Evolutionary conservation across 2,329 filamentous ascomycete species (phyloP).

Genomic region (Epichloe brachyelytri): DNA sequence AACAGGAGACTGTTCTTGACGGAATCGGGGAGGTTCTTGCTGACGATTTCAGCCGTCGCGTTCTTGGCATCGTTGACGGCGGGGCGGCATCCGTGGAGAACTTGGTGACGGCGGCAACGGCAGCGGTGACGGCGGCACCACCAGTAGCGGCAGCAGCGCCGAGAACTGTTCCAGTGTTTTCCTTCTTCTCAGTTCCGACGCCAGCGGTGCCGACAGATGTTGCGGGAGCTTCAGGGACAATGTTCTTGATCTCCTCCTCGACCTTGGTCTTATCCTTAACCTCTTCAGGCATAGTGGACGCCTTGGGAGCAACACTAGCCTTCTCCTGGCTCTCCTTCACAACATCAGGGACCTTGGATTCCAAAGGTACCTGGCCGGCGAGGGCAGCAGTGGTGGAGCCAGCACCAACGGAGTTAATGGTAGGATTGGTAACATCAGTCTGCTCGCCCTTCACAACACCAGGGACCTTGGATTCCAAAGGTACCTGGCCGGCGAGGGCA

Average conservation of each 20-base stretch:
- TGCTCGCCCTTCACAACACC: too few relatives aligned
- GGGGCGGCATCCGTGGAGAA: conserved; percentile 19
- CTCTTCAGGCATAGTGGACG: conserved; percentile 50
- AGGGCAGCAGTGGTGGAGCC: too few relatives aligned
- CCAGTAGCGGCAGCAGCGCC: conserved; percentile 26
- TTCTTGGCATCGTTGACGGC: conserved; percentile 20
- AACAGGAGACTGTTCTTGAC: conserved; percentile 37
- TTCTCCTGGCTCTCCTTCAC: conserved; percentile 62
- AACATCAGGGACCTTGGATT: conserved; percentile 18
- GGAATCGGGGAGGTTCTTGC: conserved; percentile 38
- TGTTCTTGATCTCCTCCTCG: conserved; percentile 56
- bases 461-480: conserved; percentile 39
- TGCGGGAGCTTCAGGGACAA: conserved; percentile 47
- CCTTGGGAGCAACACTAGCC: conserved; percentile 52
- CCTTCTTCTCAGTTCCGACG: conserved; percentile 39
- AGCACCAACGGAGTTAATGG: too few relatives aligned
- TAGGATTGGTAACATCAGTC: too few relatives aligned
- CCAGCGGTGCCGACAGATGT: conserved; percentile 44
- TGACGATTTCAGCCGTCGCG: conserved; percentile 25
- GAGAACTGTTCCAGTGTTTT: conserved; percentile 19
- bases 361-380: too few relatives aligned
- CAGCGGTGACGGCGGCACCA: conserved; percentile 23
- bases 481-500: conserved; percentile 53
- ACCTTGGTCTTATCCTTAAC: conserved; percentile 59
- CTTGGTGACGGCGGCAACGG: conserved; percentile 24